phyloP scores from a whole-genome alignment of 371 early-diverging fungal species.

The Mucor saturninus region DNA sequence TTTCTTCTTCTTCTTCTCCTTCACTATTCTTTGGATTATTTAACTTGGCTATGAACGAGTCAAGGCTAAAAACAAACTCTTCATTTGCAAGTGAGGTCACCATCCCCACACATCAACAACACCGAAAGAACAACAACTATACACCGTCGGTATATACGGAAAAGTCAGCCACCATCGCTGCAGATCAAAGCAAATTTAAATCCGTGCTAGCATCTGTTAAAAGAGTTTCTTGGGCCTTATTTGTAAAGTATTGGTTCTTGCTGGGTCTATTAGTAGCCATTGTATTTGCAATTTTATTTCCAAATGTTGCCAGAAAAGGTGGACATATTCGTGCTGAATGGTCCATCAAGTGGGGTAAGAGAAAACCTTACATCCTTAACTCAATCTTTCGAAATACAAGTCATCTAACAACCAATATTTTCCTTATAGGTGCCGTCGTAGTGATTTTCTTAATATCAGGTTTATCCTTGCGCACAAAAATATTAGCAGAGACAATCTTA shows the following conservation, averaged over 20 bases:
- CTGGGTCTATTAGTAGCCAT: conserved; percentile 62
- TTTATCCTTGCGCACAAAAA: conserved; percentile 68
- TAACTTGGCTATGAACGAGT: conserved; percentile 34
- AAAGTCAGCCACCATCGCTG: conserved; percentile 25
- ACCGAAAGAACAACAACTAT: conserved; percentile 5
- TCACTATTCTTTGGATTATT: conserved; percentile 36
- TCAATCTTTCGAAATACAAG: no score
- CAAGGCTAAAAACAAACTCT: conserved; percentile 31
- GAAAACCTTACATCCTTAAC: background rate
- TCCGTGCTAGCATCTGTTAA: conserved; percentile 26
- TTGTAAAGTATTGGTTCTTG: conserved; percentile 45
- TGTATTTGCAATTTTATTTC: conserved; percentile 60
- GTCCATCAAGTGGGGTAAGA: conserved; percentile 66
- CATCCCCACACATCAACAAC: conserved; percentile 7
- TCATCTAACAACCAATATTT: background rate
- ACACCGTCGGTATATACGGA: conserved; percentile 26
- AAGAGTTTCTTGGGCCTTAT: conserved; percentile 11
- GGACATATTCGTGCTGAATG: conserved; percentile 66
- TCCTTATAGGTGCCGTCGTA: conserved; percentile 55
- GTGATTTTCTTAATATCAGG: conserved; percentile 78
- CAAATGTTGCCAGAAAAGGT: conserved; percentile 60
- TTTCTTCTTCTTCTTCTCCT: conserved; percentile 21
- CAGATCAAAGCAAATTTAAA: conserved; percentile 31
- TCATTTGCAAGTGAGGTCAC: conserved; percentile 31
- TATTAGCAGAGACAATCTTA: conserved; percentile 62